Evolutionary conservation across 2,329 filamentous ascomycete genomes (phyloP).

Genomic region (Aspergillus pseudoglaucus): DNA sequence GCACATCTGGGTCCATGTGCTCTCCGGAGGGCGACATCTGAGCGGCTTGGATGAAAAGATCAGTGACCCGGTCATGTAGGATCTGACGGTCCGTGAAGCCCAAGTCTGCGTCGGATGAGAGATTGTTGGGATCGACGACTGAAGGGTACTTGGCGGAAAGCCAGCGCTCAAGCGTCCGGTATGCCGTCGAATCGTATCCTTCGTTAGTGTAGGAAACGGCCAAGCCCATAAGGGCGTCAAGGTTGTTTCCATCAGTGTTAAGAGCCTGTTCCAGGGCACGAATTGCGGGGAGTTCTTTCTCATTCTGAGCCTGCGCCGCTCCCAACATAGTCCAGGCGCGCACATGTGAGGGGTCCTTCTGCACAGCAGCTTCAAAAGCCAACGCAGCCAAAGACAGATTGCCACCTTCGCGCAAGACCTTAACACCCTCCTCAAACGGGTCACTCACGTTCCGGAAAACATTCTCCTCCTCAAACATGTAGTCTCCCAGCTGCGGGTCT

Average conservation of each 20-base stretch:
- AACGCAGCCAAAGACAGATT: constrained; percentile 90
- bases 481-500: constrained; percentile 77
- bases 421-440: constrained; percentile 86
- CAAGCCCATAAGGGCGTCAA: constrained; percentile 86
- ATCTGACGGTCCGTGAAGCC: constrained; percentile 90
- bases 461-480: constrained; percentile 93
- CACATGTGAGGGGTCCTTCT: constrained; percentile 79
- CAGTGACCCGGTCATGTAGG: constrained; percentile 83
- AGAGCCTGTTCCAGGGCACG: constrained; percentile 86
- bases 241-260: constrained; percentile 78
- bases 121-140: constrained; percentile 64
- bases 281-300: constrained; percentile 95
- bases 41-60: constrained; percentile 85
- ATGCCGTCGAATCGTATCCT: constrained; percentile 94
- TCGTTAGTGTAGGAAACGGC: constrained; percentile 98
- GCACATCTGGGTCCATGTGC: constrained; percentile 97
- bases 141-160: constrained; percentile 88
- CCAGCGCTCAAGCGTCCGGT: constrained; percentile 94
- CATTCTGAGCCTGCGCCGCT: constrained; percentile 91
- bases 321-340: constrained; percentile 93
- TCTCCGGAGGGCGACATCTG: constrained; percentile 86
- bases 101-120: constrained; percentile 72
- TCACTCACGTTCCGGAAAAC: constrained; percentile 73
- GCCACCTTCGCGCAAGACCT: constrained; percentile 87
- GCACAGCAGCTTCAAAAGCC: constrained; percentile 91